A percentile compares a stretch with the other conserved stretches of the same genome.
These are phyloP conservation scores for Teunomyces pallodes DNA, from an alignment of 805 yeast species.

Conservation along the genomic window DNA sequence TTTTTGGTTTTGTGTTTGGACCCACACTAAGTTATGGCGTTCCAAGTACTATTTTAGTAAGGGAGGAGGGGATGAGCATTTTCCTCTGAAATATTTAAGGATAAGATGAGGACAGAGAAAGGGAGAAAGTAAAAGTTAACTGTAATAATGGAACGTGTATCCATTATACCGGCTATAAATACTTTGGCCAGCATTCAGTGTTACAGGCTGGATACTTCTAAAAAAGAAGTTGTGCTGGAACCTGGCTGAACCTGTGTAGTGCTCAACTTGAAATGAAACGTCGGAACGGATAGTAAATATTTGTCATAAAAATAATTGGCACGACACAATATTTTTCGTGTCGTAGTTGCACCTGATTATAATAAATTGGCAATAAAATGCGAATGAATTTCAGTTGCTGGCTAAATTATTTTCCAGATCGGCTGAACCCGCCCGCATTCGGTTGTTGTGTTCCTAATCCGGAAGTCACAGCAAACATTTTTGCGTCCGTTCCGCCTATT, in stretches of 20 bases:
- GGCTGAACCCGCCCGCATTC: neutral
- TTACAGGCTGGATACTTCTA: neutral
- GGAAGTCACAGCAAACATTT: neutral
- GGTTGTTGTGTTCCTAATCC: neutral
- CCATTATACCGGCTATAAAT: neutral
- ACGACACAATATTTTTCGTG: neutral
- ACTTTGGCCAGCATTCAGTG: neutral
- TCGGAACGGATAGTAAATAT: neutral
- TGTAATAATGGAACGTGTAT: no score
- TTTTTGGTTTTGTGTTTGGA: no score
- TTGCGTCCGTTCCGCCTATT: neutral
- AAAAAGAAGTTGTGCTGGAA: neutral
- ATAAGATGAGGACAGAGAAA: no score
- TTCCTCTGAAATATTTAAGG: no score
- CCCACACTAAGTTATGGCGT: no score
- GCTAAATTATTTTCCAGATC: neutral
- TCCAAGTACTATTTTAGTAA: no score
- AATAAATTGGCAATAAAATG: neutral
- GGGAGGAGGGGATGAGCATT: no score
- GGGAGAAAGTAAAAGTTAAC: no score
- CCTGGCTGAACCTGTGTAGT: neutral
- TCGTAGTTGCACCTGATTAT: neutral
- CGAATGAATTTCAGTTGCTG: neutral
- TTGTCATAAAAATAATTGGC: neutral
- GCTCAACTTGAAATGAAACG: neutral